Evolutionary conservation across 352 stramenopile species (phyloP).

Genomic region (Phytophthora fragariaefolia): DNA sequence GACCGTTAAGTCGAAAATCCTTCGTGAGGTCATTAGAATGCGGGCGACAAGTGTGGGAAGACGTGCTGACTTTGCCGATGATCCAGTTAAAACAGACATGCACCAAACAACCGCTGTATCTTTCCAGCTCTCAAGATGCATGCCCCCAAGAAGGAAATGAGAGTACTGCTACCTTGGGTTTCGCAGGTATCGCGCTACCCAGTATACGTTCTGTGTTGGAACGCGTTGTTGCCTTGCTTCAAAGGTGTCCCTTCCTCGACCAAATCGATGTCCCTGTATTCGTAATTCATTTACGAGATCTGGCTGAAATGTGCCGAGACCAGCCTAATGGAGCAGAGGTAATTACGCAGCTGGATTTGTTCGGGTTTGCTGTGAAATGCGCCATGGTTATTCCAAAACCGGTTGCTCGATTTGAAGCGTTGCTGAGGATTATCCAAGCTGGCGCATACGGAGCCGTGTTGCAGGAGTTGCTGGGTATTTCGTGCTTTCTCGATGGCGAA

Average conservation of each 20-base stretch:
- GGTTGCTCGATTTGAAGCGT: constrained; percentile 40
- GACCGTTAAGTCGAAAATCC: constrained; percentile 37
- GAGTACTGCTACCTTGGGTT: constrained; percentile 2
- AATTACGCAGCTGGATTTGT: constrained; percentile 36
- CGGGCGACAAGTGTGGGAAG: constrained; percentile 46
- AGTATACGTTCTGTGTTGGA: constrained; percentile 34
- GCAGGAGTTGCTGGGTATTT: constrained; percentile 44
- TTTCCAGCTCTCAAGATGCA: not conserved
- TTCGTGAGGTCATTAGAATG: constrained; percentile 47
- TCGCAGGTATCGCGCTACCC: constrained; percentile 29
- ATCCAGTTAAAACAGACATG: constrained; percentile 17
- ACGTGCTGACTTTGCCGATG: constrained; percentile 38
- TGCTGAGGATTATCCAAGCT: constrained; percentile 51
- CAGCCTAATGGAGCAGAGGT: constrained; percentile 19
- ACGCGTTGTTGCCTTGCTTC: constrained; percentile 46
- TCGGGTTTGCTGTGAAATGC: constrained; percentile 53
- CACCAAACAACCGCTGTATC: not conserved
- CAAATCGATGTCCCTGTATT: constrained; percentile 58
- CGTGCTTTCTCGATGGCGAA: constrained; percentile 38
- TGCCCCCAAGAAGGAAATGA: not conserved
- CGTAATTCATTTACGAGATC: constrained; percentile 55
- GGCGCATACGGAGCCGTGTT: constrained; percentile 53
- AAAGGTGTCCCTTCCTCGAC: constrained; percentile 69
- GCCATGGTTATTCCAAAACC: constrained; percentile 57
- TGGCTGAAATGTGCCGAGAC: constrained; percentile 35